Evolutionary conservation across 371 early-diverging fungal genomes (phyloP).

Genomic region (Lichtheimia ornata): DNA sequence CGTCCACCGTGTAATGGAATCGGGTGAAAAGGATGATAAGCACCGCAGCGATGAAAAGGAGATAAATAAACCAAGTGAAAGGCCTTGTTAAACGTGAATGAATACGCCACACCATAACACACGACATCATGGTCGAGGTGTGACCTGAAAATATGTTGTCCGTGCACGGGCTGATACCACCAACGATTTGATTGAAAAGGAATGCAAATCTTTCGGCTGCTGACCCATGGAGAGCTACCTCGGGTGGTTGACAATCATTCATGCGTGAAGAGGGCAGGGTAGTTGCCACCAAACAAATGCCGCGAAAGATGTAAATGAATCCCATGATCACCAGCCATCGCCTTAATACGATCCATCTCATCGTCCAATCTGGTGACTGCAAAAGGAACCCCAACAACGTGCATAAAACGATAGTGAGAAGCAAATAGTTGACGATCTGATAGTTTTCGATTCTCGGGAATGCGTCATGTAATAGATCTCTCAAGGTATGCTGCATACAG

Average conservation of each 20-base stretch:
- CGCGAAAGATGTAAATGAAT: conserved; percentile 59
- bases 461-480: conserved; percentile 38
- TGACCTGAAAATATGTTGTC: conserved; percentile 81
- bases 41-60: conserved; percentile 53
- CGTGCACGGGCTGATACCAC: conserved; percentile 60
- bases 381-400: conserved; percentile 46
- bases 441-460: conserved; percentile 32
- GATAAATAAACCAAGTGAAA: conserved; percentile 52
- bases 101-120: conserved; percentile 65
- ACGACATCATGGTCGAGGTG: conserved; percentile 60
- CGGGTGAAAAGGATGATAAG: conserved; percentile 64
- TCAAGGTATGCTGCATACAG: conserved; percentile 24
- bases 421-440: conserved; percentile 47
- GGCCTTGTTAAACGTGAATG: conserved; percentile 54
- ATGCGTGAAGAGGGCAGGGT: conserved; percentile 66
- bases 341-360: conserved; percentile 57
- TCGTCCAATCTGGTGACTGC: conserved; percentile 52
- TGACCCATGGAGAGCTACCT: conserved; percentile 24
- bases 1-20: conserved; percentile 73
- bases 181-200: conserved; percentile 24
- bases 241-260: conserved; percentile 48
- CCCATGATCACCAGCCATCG: conserved; percentile 63
- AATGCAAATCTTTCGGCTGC: conserved; percentile 30
- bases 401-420: conserved; percentile 46
- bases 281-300: conserved; percentile 66